These are phyloP conservation scores for Coniochaeta hoffmannii DNA, from an alignment of 2,329 filamentous ascomycete genomes.

Conservation along the genomic window DNA sequence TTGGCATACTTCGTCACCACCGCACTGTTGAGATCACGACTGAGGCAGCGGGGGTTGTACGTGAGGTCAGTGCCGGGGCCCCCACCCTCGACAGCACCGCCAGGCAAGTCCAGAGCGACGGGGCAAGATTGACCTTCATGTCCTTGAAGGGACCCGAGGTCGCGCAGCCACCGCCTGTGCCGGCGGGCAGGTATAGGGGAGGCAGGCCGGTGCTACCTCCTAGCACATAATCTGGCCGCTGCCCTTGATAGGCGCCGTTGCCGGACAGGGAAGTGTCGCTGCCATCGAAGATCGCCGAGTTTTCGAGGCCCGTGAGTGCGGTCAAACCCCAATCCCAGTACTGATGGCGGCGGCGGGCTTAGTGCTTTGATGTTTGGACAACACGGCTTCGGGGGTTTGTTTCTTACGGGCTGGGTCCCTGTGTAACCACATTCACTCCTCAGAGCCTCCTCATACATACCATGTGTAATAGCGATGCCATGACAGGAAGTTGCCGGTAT, in stretches of 20 bases:
- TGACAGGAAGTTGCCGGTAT: conserved; percentile 22
- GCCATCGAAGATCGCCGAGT: conserved; percentile 42
- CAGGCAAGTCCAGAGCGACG: conserved; percentile 18
- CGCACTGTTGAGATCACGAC: conserved; percentile 17
- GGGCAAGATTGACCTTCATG: conserved; percentile 33
- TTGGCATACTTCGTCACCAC: conserved; percentile 18
- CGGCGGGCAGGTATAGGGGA: conserved; percentile 29
- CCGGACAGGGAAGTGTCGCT: conserved; percentile 35
- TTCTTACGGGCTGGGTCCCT: conserved; percentile 31
- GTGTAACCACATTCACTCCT: conserved; percentile 26
- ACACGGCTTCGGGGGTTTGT: too few relatives aligned
- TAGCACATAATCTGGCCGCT: not conserved
- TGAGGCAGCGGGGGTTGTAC: conserved; percentile 27
- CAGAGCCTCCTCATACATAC: conserved; percentile 21
- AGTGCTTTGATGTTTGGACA: not conserved
- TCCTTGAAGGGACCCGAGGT: conserved; percentile 39
- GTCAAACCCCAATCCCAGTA: conserved; percentile 41
- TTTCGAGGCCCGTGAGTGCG: conserved; percentile 24
- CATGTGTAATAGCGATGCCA: conserved; percentile 23
- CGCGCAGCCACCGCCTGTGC: conserved; percentile 49
- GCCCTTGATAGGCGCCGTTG: conserved; percentile 26
- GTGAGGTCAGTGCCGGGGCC: conserved; percentile 12
- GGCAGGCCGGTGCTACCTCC: conserved; percentile 9
- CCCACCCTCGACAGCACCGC: not conserved
- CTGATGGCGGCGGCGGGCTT: not conserved